phyloP scores from a whole-genome alignment of 139 green algal species.

The Diplosphaera chodatii region DNA sequence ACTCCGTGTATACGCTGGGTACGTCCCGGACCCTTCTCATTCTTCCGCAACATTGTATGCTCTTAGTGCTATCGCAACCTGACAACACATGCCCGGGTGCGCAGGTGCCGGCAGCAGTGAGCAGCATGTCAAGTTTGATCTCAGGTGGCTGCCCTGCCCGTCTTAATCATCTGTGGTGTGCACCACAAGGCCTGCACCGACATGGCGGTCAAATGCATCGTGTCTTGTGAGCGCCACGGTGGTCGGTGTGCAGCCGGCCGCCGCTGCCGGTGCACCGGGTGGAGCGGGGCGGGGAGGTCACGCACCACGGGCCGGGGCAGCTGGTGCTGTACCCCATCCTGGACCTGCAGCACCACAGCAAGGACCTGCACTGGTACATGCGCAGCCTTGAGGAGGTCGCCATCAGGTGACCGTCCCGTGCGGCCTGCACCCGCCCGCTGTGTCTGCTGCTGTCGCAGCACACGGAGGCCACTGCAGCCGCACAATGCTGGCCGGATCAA shows the following conservation, averaged over 20 bases:
- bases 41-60: neutral
- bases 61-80: too few species aligned
- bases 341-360: constrained; percentile 41
- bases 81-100: neutral
- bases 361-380: constrained; percentile 80
- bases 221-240: too few species aligned
- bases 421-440: neutral
- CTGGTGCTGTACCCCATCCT: constrained; percentile 76
- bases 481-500: neutral
- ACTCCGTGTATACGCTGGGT: constrained; percentile 70
- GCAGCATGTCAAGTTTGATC: constrained; percentile 61
- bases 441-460: neutral
- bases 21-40: constrained; percentile 14
- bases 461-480: too few species aligned
- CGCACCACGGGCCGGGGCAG: constrained; percentile 75
- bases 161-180: too few species aligned
- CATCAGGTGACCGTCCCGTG: constrained; percentile 22
- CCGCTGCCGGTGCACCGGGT: constrained; percentile 51
- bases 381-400: constrained; percentile 48
- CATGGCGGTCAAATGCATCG: too few species aligned
- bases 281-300: constrained; percentile 75
- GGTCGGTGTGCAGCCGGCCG: constrained; percentile 10
- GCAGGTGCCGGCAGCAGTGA: constrained; percentile 26
- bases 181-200: too few species aligned
- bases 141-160: neutral